Conservation (phyloP, 2,329 filamentous ascomycete genomes). For the Cryphonectria nitschkei region DNA sequence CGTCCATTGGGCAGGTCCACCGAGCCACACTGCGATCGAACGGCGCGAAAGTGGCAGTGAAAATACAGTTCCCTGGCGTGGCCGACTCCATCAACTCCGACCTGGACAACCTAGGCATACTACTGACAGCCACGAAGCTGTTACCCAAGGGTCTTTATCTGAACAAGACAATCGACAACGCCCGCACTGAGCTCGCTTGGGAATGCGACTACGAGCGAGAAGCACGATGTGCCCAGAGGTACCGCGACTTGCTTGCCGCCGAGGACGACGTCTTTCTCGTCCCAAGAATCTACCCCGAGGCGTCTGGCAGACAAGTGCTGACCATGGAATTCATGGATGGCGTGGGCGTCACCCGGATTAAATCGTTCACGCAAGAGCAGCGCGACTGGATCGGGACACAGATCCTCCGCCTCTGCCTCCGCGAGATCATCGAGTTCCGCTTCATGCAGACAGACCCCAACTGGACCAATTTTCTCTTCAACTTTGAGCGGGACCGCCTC, state of each 20-base stretch:
- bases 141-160: conserved; percentile 91
- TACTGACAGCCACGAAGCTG: conserved; percentile 87
- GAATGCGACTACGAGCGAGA: conserved; percentile 96
- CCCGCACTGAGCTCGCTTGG: conserved; percentile 88
- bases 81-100: conserved; percentile 96
- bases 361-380: conserved; percentile 77
- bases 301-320: conserved; percentile 82
- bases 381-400: conserved; percentile 96
- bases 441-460: conserved; percentile 99
- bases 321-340: conserved; percentile 94
- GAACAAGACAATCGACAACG: conserved; percentile 96
- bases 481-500: conserved; percentile 69
- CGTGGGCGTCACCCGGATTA: conserved; percentile 79
- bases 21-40: conserved; percentile 77
- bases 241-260: conserved; percentile 74
- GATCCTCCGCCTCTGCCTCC: conserved; percentile 86
- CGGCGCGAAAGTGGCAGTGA: conserved; percentile 82
- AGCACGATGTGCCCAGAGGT: conserved; percentile 77
- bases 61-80: conserved; percentile 96
- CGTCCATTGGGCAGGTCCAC: conserved; percentile 97
- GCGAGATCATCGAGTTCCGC: conserved; percentile 90
- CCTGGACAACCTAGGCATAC: conserved; percentile 86
- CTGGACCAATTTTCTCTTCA: conserved; percentile 99
- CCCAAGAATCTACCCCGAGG: conserved; percentile 76
- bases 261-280: conserved; percentile 78